Evolutionary conservation across 371 early-diverging fungal species (phyloP).

Genomic region (Choanephora cucurbitarum): DNA sequence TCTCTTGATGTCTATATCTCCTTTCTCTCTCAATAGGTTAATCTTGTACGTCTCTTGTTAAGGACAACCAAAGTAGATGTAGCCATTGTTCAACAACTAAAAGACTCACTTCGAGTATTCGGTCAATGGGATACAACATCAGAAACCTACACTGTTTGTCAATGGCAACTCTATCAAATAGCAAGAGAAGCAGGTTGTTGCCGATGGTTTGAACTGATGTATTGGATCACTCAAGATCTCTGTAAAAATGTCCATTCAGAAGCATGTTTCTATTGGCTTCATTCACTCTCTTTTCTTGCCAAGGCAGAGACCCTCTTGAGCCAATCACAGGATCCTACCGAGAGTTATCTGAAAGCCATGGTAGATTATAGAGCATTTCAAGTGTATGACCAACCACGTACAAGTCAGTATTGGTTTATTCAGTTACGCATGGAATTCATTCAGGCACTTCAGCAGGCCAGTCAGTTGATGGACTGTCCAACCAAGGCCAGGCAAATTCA

Average conservation of each 20-base stretch:
- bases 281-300: slow-evolving; percentile 25
- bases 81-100: slow-evolving; percentile 9
- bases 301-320: slow-evolving; percentile 28
- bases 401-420: slow-evolving; percentile 32
- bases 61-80: slow-evolving; percentile 15
- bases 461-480: no score
- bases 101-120: slow-evolving; percentile 16
- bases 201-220: slow-evolving; percentile 41
- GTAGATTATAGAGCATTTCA: slow-evolving; percentile 37
- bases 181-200: slow-evolving; percentile 39
- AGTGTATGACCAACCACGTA: slow-evolving; percentile 23
- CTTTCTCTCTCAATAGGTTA: slow-evolving; percentile 35
- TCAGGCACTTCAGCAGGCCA: slow-evolving; percentile 18
- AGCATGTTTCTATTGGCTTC: slow-evolving; percentile 36
- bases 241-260: slow-evolving; percentile 32
- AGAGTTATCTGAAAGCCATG: slow-evolving; percentile 6
- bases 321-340: not conserved
- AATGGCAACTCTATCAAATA: slow-evolving; percentile 38
- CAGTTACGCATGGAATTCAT: slow-evolving; percentile 44
- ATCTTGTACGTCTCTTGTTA: slow-evolving; percentile 29
- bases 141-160: slow-evolving; percentile 21
- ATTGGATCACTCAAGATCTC: slow-evolving; percentile 23
- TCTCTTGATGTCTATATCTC: no score
- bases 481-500: slow-evolving; percentile 2
- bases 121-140: slow-evolving; percentile 28